Percentiles rank a stretch among this genome's conserved stretches.
These are phyloP conservation scores for Alisma plantagoaquatica DNA, from an alignment of 106 monocot genomes.

Conservation along the genomic window DNA sequence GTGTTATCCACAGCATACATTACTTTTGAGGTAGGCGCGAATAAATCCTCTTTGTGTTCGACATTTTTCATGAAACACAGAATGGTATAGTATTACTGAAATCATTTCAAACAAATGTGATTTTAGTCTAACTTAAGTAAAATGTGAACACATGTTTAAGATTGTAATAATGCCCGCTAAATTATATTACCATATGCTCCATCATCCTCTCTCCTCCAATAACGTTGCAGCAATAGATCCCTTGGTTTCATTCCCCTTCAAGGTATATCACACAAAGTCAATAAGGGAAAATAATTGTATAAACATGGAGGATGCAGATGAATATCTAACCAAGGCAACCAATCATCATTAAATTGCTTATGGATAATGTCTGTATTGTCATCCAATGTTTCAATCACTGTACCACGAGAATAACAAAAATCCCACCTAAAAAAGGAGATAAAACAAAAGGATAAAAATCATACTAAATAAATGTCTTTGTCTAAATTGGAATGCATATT, in stretches of 20 bases:
- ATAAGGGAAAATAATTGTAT: neutral
- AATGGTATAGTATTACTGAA: constrained; percentile 96
- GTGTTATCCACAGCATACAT: constrained; percentile 56
- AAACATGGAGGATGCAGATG: neutral
- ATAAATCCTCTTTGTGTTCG: constrained; percentile 60
- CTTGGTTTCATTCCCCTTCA: constrained; percentile 89
- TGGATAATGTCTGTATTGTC: constrained; percentile 94
- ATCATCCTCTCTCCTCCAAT: constrained; percentile 97
- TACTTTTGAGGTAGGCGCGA: constrained; percentile 98
- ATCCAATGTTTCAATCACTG: constrained; percentile 77
- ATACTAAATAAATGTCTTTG: no score
- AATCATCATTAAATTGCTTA: constrained; percentile 62
- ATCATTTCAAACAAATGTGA: neutral
- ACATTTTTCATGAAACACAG: constrained; percentile 67
- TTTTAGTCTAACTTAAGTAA: neutral
- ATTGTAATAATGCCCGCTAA: no score
- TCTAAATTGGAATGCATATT: no score
- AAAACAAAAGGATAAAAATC: no score
- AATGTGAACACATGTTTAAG: neutral
- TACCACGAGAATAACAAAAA: constrained; percentile 70
- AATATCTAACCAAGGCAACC: constrained; percentile 83
- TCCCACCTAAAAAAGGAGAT: constrained; percentile 76
- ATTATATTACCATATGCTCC: constrained; percentile 82
- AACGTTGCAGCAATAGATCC: constrained; percentile 73
- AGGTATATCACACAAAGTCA: neutral